Conservation (phyloP, 805 yeast species). For the Blastobotrys muscicola region DNA sequence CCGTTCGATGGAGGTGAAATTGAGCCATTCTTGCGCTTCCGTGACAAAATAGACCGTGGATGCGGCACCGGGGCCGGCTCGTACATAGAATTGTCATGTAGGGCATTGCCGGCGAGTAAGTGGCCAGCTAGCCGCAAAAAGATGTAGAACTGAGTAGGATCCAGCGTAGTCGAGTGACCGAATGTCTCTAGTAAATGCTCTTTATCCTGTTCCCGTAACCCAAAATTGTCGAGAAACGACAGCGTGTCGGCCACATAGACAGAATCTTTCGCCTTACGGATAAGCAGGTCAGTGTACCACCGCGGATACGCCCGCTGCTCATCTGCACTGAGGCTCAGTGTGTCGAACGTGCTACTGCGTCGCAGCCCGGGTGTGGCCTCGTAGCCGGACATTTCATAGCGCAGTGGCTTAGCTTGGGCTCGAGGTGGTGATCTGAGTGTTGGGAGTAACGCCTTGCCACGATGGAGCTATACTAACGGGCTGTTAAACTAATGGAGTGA, state of each 20-base stretch:
- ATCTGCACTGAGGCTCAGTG: slow-evolving; percentile 54
- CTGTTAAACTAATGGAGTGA: too few species aligned
- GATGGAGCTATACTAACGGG: too few species aligned
- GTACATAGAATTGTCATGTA: slow-evolving; percentile 13
- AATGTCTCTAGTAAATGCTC: slow-evolving; percentile 25
- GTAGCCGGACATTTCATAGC: too few species aligned
- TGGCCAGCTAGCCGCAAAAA: slow-evolving; percentile 73
- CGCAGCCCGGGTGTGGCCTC: too few species aligned
- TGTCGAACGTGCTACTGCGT: slow-evolving; percentile 17
- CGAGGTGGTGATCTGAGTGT: too few species aligned
- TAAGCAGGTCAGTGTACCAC: slow-evolving; percentile 83
- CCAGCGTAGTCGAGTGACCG: slow-evolving; percentile 38
- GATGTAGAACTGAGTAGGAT: slow-evolving; percentile 88
- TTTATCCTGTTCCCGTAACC: slow-evolving; percentile 43
- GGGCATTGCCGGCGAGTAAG: slow-evolving; percentile 35
- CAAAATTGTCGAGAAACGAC: slow-evolving; percentile 68
- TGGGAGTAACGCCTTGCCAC: too few species aligned
- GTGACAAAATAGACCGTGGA: slow-evolving; percentile 69
- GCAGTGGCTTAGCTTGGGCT: too few species aligned
- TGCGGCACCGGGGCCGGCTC: slow-evolving; percentile 58
- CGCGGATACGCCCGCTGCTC: slow-evolving; percentile 81
- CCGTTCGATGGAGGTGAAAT: slow-evolving; percentile 17
- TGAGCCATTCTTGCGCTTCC: slow-evolving; percentile 33
- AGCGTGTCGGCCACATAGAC: slow-evolving; percentile 72
- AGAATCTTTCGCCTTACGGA: slow-evolving; percentile 53